Conservation (phyloP, 2,329 filamentous ascomycete species). For the Ramichloridium luteum region DNA sequence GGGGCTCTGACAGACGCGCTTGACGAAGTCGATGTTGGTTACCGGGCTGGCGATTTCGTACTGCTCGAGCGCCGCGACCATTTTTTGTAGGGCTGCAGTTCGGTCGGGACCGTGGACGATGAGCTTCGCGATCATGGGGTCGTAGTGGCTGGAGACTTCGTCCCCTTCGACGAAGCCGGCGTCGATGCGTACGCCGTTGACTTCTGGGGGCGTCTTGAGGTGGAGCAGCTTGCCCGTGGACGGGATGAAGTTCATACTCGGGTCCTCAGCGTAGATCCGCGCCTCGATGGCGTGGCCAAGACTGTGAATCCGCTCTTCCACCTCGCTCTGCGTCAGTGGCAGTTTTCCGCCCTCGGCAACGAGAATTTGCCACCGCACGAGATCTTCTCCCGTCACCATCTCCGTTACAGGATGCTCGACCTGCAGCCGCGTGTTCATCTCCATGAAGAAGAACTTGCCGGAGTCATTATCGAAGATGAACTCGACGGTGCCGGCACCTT, state of each 20-base stretch:
- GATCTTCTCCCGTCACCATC: constrained; percentile 60
- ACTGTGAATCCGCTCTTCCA: constrained; percentile 56
- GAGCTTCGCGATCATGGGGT: constrained; percentile 97
- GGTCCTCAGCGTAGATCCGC: constrained; percentile 92
- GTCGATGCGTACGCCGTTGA: constrained; percentile 73
- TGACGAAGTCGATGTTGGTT: constrained; percentile 95
- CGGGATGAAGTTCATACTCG: constrained; percentile 80
- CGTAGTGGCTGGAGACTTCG: constrained; percentile 86
- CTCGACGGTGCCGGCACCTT: constrained; percentile 55
- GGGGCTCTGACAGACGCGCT: constrained; percentile 66
- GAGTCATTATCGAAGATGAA: constrained; percentile 59
- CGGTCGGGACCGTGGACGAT: constrained; percentile 76
- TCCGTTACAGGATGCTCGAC: constrained; percentile 94
- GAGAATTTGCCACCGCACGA: constrained; percentile 92
- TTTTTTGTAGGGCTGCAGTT: constrained; percentile 68
- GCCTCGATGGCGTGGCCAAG: constrained; percentile 88
- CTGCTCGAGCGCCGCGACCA: constrained; percentile 65
- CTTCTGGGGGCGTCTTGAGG: constrained; percentile 57
- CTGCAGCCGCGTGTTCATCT: constrained; percentile 72
- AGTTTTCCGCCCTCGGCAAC: constrained; percentile 62
- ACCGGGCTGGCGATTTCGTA: constrained; percentile 89
- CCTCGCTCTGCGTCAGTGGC: constrained; percentile 52
- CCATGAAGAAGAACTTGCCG: constrained; percentile 58
- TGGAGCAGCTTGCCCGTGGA: constrained; percentile 83
- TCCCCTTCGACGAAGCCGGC: constrained; percentile 87